phyloP scores from a whole-genome alignment of 257 asterid genomes.

The Ajuga chamaepitys region DNA sequence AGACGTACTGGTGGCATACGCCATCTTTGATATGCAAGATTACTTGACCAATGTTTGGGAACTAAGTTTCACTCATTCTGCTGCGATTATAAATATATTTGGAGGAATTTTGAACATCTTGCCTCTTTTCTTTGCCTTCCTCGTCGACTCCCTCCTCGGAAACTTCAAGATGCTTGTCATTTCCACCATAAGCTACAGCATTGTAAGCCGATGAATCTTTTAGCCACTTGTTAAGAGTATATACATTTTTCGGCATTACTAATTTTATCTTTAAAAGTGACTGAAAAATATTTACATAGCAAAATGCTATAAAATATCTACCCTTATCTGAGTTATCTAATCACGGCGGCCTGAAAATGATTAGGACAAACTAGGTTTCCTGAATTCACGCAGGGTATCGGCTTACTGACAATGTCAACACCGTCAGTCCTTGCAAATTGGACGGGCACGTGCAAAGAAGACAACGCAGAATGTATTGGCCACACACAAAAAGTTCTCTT shows the following conservation, averaged over 20 bases:
- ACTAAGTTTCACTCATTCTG: slow-evolving; percentile 41
- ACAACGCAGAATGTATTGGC: slow-evolving; percentile 39
- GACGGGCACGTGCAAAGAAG: slow-evolving; percentile 37
- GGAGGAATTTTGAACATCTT: slow-evolving; percentile 23
- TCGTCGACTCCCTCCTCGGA: slow-evolving; percentile 30
- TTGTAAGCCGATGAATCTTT: not conserved
- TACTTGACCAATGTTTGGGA: slow-evolving; percentile 58
- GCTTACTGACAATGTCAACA: slow-evolving; percentile 45
- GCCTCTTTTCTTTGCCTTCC: slow-evolving; percentile 30
- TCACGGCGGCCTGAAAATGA: no score
- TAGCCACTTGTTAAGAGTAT: not conserved
- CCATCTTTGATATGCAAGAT: slow-evolving; percentile 42
- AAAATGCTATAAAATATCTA: no score
- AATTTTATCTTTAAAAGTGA: no score
- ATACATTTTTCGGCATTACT: no score
- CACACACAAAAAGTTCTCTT: slow-evolving; percentile 33
- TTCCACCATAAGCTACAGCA: slow-evolving; percentile 31
- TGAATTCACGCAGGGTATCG: slow-evolving; percentile 32
- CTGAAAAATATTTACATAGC: no score
- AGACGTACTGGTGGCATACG: slow-evolving; percentile 26
- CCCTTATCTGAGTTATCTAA: no score
- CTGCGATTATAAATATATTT: slow-evolving; percentile 45
- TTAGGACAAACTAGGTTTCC: no score
- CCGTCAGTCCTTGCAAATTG: slow-evolving; percentile 45
- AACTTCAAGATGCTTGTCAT: slow-evolving; percentile 31